Percentiles rank a stretch among this genome's conserved stretches.
Evolutionary conservation across 106 monocot genomes (phyloP).

Genomic region (Narthecium ossifragum): DNA sequence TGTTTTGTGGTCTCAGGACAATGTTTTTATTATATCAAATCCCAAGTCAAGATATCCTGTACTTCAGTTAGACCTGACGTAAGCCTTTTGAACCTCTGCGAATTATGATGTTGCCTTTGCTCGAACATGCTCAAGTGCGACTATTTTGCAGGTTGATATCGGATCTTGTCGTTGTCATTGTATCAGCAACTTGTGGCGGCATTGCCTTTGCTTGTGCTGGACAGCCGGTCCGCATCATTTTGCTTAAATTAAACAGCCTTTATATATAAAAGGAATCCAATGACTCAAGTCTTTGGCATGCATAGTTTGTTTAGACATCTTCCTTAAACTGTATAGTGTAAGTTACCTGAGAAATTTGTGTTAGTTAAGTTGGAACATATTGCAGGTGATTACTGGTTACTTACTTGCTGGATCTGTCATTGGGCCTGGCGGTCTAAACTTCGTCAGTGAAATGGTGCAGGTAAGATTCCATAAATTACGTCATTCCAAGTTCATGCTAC

Average conservation of each 20-base stretch:
- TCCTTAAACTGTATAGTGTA: too few relatives aligned
- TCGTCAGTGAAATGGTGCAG: conserved; percentile 98
- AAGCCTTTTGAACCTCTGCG: conserved; percentile 1
- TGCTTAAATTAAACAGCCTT: not conserved
- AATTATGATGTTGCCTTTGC: not conserved
- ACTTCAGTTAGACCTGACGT: conserved; percentile 82
- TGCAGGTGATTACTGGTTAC: conserved; percentile 91
- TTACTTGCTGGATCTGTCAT: conserved; percentile 87
- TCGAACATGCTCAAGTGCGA: not conserved
- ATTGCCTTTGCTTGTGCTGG: conserved; percentile 95
- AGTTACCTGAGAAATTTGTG: too few relatives aligned
- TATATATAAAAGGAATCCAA: not conserved
- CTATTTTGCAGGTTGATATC: conserved; percentile 70
- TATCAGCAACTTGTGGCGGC: conserved; percentile 76
- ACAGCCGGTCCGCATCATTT: conserved; percentile 62
- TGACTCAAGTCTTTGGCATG: not conserved
- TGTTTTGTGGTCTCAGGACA: conserved; percentile 39
- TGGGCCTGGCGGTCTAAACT: conserved; percentile 85
- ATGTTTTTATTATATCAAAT: conserved; percentile 95
- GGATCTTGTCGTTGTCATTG: conserved; percentile 88
- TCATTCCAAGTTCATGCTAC: too few relatives aligned
- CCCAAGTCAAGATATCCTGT: conserved; percentile 97
- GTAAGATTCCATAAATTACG: too few relatives aligned
- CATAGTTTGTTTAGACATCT: too few relatives aligned
- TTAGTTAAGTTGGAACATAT: not conserved